A percentile compares a stretch with the other conserved stretches of the same genome.
These are phyloP conservation scores for Rosa rugosa DNA, from an alignment of 306 rosid genomes.

Conservation along the genomic window DNA sequence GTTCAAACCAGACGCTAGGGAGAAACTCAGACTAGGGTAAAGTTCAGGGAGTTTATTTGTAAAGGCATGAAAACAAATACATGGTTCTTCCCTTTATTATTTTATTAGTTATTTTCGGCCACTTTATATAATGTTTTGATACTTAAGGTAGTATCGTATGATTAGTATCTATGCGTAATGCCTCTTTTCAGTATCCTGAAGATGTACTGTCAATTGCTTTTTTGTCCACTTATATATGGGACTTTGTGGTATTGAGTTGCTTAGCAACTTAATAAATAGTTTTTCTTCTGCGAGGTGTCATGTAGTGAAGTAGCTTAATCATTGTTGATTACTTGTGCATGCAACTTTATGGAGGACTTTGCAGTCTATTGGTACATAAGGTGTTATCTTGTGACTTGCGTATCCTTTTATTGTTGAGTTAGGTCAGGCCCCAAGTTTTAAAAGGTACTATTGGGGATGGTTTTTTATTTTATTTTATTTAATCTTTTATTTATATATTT, in stretches of 20 bases:
- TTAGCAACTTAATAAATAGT: not conserved
- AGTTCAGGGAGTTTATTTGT: not conserved
- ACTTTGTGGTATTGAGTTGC: constrained; percentile 2
- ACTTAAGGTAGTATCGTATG: not conserved
- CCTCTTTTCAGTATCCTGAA: not conserved
- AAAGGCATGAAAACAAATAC: not conserved
- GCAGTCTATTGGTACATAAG: not conserved
- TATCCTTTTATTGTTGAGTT: not conserved
- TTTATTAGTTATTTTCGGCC: not conserved
- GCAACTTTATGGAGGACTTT: not conserved
- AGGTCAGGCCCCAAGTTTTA: not conserved
- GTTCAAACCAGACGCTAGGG: not conserved
- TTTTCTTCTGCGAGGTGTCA: not conserved
- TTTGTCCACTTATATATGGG: not conserved
- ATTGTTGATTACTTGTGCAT: not conserved
- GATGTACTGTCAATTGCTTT: not conserved
- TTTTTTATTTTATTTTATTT: too few relatives aligned
- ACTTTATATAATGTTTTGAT: not conserved
- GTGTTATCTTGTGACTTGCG: not conserved
- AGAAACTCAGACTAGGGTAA: not conserved
- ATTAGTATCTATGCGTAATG: not conserved
- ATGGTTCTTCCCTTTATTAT: not conserved
- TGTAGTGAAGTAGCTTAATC: not conserved
- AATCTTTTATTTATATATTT: not conserved
- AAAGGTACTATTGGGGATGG: not conserved